Evolutionary conservation across 805 yeast genomes (phyloP).

Genomic region (Tanozyma kutaoensis): DNA sequence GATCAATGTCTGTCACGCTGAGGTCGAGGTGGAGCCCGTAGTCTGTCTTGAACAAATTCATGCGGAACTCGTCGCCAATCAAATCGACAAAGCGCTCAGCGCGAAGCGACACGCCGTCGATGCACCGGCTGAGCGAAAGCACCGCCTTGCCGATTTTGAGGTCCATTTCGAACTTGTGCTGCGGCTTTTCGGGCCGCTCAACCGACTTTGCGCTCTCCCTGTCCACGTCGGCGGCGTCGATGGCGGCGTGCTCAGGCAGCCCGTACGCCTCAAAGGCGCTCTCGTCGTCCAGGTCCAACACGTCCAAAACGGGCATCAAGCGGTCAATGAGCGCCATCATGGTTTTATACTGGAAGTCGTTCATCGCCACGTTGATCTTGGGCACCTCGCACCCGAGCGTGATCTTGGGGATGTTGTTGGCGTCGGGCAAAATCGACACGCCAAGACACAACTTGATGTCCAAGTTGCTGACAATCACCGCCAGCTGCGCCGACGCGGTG

Average conservation of each 20-base stretch:
- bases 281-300: too few relatives aligned
- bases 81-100: constrained; percentile 64
- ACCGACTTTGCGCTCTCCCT: too few relatives aligned
- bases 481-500: constrained; percentile 25
- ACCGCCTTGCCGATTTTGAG: constrained; percentile 56
- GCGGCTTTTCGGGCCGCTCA: constrained; percentile 19
- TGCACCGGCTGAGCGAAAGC: constrained; percentile 55
- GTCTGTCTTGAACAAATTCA: constrained; percentile 47
- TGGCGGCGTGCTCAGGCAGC: too few relatives aligned
- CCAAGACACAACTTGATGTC: constrained; percentile 66
- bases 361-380: constrained; percentile 51
- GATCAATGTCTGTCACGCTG: constrained; percentile 45
- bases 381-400: constrained; percentile 73
- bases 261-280: too few relatives aligned
- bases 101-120: constrained; percentile 41
- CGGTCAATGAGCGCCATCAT: constrained; percentile 66
- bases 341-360: constrained; percentile 84
- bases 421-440: constrained; percentile 75
- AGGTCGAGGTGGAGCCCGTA: constrained; percentile 56
- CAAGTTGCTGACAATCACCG: constrained; percentile 63
- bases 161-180: constrained; percentile 58
- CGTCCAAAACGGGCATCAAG: constrained; percentile 42
- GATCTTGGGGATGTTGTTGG: constrained; percentile 57
- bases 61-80: constrained; percentile 47
- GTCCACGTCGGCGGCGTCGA: too few relatives aligned